Evolutionary conservation across 2,329 filamentous ascomycete genomes (phyloP).

Genomic region (Diaporthe sp.): DNA sequence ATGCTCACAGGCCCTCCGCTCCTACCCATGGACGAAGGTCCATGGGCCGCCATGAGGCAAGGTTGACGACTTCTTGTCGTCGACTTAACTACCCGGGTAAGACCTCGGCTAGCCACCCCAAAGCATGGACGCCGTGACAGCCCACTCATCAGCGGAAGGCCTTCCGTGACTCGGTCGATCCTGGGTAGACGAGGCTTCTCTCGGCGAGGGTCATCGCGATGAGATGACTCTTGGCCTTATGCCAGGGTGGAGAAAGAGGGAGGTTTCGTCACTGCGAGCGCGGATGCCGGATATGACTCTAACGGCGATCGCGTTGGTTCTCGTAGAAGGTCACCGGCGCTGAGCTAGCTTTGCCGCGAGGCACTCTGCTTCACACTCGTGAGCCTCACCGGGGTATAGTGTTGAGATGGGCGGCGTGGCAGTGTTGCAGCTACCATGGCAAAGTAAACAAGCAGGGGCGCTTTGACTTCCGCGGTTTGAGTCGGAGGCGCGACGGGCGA

Average conservation of each 20-base stretch:
- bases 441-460: slow-evolving; percentile 8
- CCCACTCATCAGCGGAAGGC: neutral
- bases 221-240: neutral
- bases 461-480: neutral
- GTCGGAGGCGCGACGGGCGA: neutral
- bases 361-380: neutral
- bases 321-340: neutral
- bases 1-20: neutral
- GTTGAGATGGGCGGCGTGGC: neutral
- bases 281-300: neutral
- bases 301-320: neutral
- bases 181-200: neutral
- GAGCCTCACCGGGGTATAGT: neutral
- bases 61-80: neutral
- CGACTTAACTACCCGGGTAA: neutral
- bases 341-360: neutral
- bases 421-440: neutral
- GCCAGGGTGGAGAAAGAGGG: neutral
- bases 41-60: neutral
- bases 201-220: neutral
- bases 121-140: neutral
- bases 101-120: neutral
- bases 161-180: neutral
- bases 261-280: neutral
- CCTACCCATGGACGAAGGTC: neutral